Evolutionary conservation across 2,329 filamentous ascomycete genomes (phyloP), one percentile per base, ranked within the genome.

Genomic region (Colletotrichum sp.): DNA sequence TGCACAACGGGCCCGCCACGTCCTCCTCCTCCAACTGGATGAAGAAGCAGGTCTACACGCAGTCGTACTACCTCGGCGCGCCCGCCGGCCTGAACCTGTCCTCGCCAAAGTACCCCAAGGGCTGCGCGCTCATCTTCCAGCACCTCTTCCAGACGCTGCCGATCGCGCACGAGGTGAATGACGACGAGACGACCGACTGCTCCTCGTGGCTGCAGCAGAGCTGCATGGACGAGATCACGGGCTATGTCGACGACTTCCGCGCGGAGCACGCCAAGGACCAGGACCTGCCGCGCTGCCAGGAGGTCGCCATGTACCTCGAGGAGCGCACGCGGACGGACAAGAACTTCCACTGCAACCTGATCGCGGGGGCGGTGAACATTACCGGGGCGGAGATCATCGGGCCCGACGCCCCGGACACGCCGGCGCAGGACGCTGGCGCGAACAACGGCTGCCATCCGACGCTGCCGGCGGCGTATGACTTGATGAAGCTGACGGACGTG

Each of bases 211-310:
- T 76, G 64, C 74, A 76, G 74, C 74, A 76, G 65, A 73, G 69
- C 52, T 76, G 74, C 71, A 76, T 76, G 74, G 74, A 76, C 70
- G 74, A 76, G 74, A 76, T 76, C 70, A 76, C 74, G 30, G 74
- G 74, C 43, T 76, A 76, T 58, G 74, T 76, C 3, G 74, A 76
- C 70, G 74, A 76, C 58, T 76, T 73, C 74, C 74, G 74, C 48
- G 70, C 70, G 18, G 64, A 36, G 24, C 70, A 69, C 74, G 64
- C 70, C 26, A 28, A 32, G 15, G 48, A 76, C 24, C 26, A 73
- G 57, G 52, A 34, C 9, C 65, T 76, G 12, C 74, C 74, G 8
- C 64, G 70, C 4, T 76, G 74, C 28, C 74, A 74, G 43, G 74
- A 76, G 8, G 26, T 76, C n/a, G 74, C 74, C 30, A 65, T 69